Conservation (phyloP, 1,139 yeast genomes). For the Taiozyma sp. region DNA sequence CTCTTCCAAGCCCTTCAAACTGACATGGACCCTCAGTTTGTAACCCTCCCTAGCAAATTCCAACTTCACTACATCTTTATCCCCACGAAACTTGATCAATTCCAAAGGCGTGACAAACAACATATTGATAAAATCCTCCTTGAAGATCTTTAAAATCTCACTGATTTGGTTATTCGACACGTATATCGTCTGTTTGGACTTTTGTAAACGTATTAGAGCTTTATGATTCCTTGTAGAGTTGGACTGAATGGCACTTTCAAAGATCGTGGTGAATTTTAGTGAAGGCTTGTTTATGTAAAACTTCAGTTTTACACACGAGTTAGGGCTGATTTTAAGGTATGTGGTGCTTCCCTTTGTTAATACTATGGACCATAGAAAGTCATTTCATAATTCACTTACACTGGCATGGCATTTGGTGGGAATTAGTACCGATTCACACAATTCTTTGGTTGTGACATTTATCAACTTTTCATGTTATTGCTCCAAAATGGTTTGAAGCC, state of each 20-base stretch:
- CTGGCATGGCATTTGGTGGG: not conserved
- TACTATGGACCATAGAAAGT: not conserved
- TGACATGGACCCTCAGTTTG: slow-evolving; percentile 1
- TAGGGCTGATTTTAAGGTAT: not conserved
- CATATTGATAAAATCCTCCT: slow-evolving; percentile 1
- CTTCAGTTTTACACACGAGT: not conserved
- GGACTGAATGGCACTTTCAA: slow-evolving; percentile 2
- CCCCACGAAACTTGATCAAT: not conserved
- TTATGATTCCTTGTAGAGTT: slow-evolving; percentile 3
- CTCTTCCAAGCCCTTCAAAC: slow-evolving; percentile 2
- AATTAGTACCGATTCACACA: too few species aligned
- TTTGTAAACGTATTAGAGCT: slow-evolving; percentile 2
- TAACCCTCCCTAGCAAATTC: slow-evolving; percentile 2
- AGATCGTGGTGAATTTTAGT: not conserved
- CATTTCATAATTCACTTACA: not conserved
- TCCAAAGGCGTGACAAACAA: slow-evolving; percentile 2
- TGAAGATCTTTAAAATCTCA: slow-evolving; percentile 2
- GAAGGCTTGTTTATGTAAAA: slow-evolving; percentile 2
- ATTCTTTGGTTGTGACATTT: too few species aligned
- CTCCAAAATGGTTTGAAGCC: not conserved
- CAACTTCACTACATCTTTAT: slow-evolving; percentile 2
- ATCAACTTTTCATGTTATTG: too few species aligned
- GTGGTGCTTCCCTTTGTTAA: not conserved
- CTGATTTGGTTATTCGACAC: slow-evolving; percentile 6
- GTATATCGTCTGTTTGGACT: slow-evolving; percentile 1